Evolutionary conservation across 371 early-diverging fungal species (phyloP), one percentile per base, ranked within the genome.

Genomic region (Chytridium lagenaria): DNA sequence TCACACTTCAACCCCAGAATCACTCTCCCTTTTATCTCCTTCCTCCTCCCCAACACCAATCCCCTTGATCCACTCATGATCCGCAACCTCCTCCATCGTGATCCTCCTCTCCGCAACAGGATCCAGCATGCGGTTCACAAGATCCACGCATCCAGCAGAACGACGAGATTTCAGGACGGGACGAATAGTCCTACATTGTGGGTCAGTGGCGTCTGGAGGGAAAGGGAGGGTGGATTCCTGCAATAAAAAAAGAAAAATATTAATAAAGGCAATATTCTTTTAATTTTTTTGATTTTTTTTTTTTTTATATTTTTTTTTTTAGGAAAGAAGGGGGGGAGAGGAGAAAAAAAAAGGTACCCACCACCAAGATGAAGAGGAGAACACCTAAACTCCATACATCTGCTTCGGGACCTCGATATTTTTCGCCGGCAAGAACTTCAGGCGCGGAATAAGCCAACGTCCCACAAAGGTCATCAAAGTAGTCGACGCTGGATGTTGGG

Each of bases 321-420:
- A 44, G 23, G 28, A 33, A 26, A 38, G 7, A 10, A 19, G 36
- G 26, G 26, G 44, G 16, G 5, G 72, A 37, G 50, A 49, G 1
- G 38, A 23, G 16, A 44, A 50, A 34, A 65, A 44, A 63, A 22
- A 66, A 51, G 37, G 0, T 0, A 50, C 1, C 5, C n/a, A 72
- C 74, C 37, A 74, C 30, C 0, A 74, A 37, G 10, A 74, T 49
- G 40, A 70, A 74, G 38, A 76, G 36, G 28, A 76, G 50, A 19
- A 76, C 65, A 28, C 70, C 69, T 36, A 76, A 39, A 50, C 69
- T 68, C 94, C 94, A 95, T 49, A 95, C 85, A 67, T 95, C 95
- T n/a, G 91, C 90, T 40, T 93, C 90, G 39, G 93, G 93, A 3
- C 94, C 94, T 19, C 89, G 79, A 72, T 93, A 92, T 68, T 84